Evolutionary conservation across 257 asterid genomes (phyloP).

Genomic region (Sherardia arvensis): DNA sequence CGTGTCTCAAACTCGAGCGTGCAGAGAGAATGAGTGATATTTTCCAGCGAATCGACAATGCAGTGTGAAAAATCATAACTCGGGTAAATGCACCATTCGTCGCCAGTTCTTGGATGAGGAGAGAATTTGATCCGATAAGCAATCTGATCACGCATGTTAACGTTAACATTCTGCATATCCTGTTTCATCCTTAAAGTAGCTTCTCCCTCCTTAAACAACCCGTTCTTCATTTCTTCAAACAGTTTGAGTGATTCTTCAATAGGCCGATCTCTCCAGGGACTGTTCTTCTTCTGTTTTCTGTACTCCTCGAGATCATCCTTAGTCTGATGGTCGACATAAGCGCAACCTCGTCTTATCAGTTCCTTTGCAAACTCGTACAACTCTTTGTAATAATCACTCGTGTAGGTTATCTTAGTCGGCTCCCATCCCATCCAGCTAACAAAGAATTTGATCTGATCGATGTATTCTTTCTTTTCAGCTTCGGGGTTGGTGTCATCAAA

Average conservation of each 20-base stretch:
- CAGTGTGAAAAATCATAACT: constrained; percentile 95
- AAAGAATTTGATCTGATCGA: constrained; percentile 79
- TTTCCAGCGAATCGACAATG: constrained; percentile 90
- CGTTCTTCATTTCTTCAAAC: constrained; percentile 81
- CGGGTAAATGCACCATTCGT: constrained; percentile 94
- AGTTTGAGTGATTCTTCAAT: constrained; percentile 66
- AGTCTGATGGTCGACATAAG: constrained; percentile 96
- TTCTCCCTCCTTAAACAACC: constrained; percentile 74
- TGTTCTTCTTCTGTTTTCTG: constrained; percentile 76
- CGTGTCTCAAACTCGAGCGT: too few species aligned
- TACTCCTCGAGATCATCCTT: constrained; percentile 82
- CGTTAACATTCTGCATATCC: constrained; percentile 92
- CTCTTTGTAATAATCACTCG: constrained; percentile 87
- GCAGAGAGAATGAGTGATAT: constrained; percentile 68
- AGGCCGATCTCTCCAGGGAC: constrained; percentile 92
- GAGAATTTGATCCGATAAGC: constrained; percentile 94
- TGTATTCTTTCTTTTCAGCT: constrained; percentile 93
- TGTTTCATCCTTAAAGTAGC: constrained; percentile 96
- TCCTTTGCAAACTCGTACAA: constrained; percentile 81
- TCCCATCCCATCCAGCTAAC: constrained; percentile 99
- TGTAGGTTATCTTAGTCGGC: constrained; percentile 85
- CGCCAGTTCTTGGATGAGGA: constrained; percentile 96
- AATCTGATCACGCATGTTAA: constrained; percentile 86
- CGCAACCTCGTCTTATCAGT: constrained; percentile 69
- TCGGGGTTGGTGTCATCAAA: constrained; percentile 96